phyloP scores from a whole-genome alignment of 1,284 basidiomycete species.

The Cerioporus squamosus region DNA sequence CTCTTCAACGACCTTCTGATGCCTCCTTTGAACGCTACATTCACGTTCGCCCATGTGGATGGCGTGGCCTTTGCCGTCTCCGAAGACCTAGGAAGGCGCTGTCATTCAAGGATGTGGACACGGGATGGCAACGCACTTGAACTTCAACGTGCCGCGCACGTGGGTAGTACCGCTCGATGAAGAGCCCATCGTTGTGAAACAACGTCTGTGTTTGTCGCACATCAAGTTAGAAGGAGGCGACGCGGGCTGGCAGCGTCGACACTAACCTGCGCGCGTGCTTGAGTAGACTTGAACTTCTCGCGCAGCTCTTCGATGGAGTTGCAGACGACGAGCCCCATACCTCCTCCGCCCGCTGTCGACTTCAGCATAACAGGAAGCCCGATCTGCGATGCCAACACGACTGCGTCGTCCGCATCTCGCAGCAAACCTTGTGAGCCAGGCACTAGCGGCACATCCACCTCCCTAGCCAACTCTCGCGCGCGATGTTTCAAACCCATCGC shows the following conservation, averaged over 20 bases:
- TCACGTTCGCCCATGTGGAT: constrained; percentile 76
- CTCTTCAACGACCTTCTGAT: constrained; percentile 81
- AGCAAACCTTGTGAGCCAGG: constrained; percentile 60
- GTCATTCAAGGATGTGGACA: not conserved
- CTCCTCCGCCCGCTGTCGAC: constrained; percentile 73
- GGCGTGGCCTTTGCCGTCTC: constrained; percentile 60
- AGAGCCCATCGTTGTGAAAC: constrained; percentile 60
- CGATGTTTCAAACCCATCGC: constrained; percentile 69
- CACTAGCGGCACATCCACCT: constrained; percentile 57
- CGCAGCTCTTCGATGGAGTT: constrained; percentile 44
- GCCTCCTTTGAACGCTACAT: constrained; percentile 70
- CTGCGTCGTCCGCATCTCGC: constrained; percentile 47
- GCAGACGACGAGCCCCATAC: constrained; percentile 72
- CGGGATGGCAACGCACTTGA: constrained; percentile 50
- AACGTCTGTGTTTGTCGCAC: constrained; percentile 40
- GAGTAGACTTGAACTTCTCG: constrained; percentile 42
- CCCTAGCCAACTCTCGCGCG: constrained; percentile 53
- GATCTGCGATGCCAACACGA: constrained; percentile 43
- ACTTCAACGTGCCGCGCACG: constrained; percentile 69
- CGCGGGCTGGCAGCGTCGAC: too few relatives aligned
- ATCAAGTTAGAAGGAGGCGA: not conserved
- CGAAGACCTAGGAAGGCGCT: constrained; percentile 53
- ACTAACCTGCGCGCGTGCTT: constrained; percentile 51
- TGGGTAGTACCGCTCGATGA: constrained; percentile 65
- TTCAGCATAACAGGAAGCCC: constrained; percentile 74